phyloP scores from a whole-genome alignment of 352 stramenopile genomes.

The Ochromonadaceae sp. region DNA sequence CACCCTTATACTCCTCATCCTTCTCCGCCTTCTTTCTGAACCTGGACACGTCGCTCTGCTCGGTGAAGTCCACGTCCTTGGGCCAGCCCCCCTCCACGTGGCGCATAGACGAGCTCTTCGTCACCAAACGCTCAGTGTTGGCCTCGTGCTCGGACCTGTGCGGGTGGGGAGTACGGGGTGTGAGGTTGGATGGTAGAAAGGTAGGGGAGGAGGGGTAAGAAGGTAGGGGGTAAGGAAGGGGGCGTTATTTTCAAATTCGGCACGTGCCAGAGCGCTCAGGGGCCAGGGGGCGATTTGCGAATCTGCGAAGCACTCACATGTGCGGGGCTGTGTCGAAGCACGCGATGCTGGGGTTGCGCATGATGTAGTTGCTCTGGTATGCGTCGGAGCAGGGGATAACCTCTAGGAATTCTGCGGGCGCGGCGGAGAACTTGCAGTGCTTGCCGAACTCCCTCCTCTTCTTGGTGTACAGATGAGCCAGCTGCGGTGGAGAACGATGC shows the following conservation, averaged over 20 bases:
- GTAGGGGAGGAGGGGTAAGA: neutral
- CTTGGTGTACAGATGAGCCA: conserved; percentile 43
- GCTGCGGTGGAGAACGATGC: no score
- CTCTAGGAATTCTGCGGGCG: conserved; percentile 69
- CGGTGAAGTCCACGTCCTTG: conserved; percentile 88
- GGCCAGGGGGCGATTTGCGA: no score
- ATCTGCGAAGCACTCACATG: conserved; percentile 45
- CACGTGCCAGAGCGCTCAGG: no score
- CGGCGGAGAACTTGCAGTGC: conserved; percentile 69
- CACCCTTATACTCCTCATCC: conserved; percentile 85
- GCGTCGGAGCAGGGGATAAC: conserved; percentile 58
- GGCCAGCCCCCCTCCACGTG: conserved; percentile 89
- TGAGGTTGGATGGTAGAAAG: neutral
- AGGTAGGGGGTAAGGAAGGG: conserved; percentile 6
- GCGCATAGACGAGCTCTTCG: conserved; percentile 77
- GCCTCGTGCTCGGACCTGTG: conserved; percentile 73
- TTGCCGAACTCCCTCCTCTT: conserved; percentile 74
- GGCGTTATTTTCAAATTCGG: neutral
- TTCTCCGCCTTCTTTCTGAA: conserved; percentile 95
- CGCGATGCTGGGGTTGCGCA: conserved; percentile 59
- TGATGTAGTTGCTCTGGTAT: conserved; percentile 69
- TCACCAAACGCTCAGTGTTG: conserved; percentile 80
- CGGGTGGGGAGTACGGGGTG: conserved; percentile 49
- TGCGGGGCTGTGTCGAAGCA: conserved; percentile 67
- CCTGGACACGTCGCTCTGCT: conserved; percentile 81